phyloP scores from a whole-genome alignment of 192 early-diverging fungal genomes.

The Haplosporangium gracile region DNA sequence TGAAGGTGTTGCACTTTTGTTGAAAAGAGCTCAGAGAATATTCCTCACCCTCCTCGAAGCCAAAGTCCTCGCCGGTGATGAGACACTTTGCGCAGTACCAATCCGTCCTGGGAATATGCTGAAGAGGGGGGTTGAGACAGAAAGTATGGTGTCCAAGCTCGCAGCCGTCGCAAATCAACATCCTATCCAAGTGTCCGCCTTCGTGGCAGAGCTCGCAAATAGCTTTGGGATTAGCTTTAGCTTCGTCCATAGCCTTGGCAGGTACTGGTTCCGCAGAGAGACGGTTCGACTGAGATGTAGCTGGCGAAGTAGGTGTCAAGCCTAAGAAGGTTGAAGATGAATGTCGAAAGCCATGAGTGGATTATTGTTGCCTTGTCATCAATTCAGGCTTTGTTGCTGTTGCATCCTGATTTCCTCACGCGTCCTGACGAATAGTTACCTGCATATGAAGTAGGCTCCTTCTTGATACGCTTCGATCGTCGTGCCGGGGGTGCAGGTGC shows the following conservation, averaged over 20 bases:
- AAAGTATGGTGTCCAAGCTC: conserved; percentile 79
- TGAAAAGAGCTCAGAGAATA: conserved; percentile 86
- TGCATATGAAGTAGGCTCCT: conserved; percentile 42
- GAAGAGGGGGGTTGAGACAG: conserved; percentile 73
- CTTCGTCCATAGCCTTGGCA: conserved; percentile 7
- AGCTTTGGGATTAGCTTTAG: conserved; percentile 52
- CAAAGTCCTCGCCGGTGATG: conserved; percentile 87
- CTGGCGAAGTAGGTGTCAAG: conserved; percentile 40
- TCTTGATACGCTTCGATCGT: conserved; percentile 49
- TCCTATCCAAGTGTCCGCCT: conserved; percentile 67
- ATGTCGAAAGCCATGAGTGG: neutral
- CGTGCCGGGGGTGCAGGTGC: conserved; percentile 22
- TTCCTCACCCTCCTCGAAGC: conserved; percentile 91
- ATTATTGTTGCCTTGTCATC: neutral
- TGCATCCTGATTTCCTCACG: neutral
- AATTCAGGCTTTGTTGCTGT: neutral
- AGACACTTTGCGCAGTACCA: conserved; percentile 93
- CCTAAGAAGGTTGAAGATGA: conserved; percentile 13
- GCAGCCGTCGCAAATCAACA: conserved; percentile 88
- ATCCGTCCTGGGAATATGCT: conserved; percentile 68
- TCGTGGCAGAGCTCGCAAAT: conserved; percentile 59
- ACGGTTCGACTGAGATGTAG: conserved; percentile 26
- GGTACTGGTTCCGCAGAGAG: conserved; percentile 32
- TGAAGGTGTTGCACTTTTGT: conserved; percentile 84
- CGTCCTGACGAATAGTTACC: conserved; percentile 11